Base-by-base conservation (phyloP, 768 basidiomycete genomes). In the Serendipita indica region DNA sequence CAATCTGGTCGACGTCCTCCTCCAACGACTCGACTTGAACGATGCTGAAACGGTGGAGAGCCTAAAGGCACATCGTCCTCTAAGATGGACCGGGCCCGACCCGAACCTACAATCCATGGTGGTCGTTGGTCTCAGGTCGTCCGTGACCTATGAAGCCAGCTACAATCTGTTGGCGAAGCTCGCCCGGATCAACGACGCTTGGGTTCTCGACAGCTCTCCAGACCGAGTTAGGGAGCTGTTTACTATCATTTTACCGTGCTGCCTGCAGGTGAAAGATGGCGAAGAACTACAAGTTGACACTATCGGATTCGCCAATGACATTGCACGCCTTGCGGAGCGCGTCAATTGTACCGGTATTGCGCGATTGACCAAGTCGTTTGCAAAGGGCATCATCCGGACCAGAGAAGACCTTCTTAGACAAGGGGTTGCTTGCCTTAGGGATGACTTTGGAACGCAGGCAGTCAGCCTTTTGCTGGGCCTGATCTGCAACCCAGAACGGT, bases 381-480 rank as follows among this genome's bases (percentile, higher is more conserved):
- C 86, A 58, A 89, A 89, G 69, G 75, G 77, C 20, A 84, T 87
- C 56, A 96, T 97, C 75, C 77, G 92, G 49, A 90, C 90, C 1
- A 84, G 84, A 65, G 92, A 97, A 57, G 92, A 96, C 70, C 94
- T 94, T 72, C 77, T 94, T 60, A 82, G 89, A 3, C 90, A 96
- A 67, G 90, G 89, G 0, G 83, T 90, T 20, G 75, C 81, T 1
- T 84, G 86, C 64, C 76, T 97, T 34, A 81, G 90, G 20, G 92
- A 96, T 66, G 83, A 89, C 69, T 91, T 89, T 65, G 80, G 81
- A 0, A 78, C 84, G 1, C 83, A 90, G 28, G 80, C 91, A 18
- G 82, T 89, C 49, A 87, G 88, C 0, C 75, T 91, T 14, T 78
- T 96, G n/a, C 76, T 94, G 10, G 86, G 90, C 10, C 75, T 94